Evolutionary conservation across 805 yeast genomes (phyloP).

Genomic region (Ogataea paraovalis): DNA sequence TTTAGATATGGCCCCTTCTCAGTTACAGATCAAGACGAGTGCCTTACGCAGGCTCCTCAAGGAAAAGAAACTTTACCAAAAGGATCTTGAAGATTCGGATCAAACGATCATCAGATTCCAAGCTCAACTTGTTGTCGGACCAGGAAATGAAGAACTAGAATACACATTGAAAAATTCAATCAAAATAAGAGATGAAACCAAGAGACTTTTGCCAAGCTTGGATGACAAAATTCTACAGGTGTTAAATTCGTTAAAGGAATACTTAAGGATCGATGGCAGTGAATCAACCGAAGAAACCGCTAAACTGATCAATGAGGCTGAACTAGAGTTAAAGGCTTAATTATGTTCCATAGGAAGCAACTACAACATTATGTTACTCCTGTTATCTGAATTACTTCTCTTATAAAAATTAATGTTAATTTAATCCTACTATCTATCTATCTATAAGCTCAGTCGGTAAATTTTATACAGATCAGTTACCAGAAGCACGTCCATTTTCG

Average conservation of each 20-base stretch:
- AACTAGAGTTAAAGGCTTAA: constrained; percentile 7
- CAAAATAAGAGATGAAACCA: constrained; percentile 28
- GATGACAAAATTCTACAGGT: constrained; percentile 21
- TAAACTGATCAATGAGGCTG: constrained; percentile 22
- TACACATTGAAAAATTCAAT: constrained; percentile 24
- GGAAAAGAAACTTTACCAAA: constrained; percentile 59
- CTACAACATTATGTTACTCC: too few relatives aligned
- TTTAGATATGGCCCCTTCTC: constrained; percentile 58
- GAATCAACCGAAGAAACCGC: constrained; percentile 19
- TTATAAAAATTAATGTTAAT: neutral
- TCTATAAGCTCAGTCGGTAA: neutral
- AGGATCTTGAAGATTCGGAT: constrained; percentile 43
- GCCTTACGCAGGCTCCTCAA: constrained; percentile 68
- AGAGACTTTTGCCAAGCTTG: constrained; percentile 26
- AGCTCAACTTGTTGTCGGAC: constrained; percentile 10
- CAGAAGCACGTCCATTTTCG: constrained; percentile 9
- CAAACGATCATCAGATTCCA: constrained; percentile 9
- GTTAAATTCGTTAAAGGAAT: constrained; percentile 21
- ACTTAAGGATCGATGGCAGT: constrained; percentile 14
- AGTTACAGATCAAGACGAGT: constrained; percentile 63
- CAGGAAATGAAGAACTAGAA: constrained; percentile 22
- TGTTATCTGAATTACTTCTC: too few relatives aligned
- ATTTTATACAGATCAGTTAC: neutral
- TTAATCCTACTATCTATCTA: neutral
- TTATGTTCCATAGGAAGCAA: too few relatives aligned